phyloP scores from a whole-genome alignment of 1,284 basidiomycete genomes.

The Apiotrichum porosum region DNA sequence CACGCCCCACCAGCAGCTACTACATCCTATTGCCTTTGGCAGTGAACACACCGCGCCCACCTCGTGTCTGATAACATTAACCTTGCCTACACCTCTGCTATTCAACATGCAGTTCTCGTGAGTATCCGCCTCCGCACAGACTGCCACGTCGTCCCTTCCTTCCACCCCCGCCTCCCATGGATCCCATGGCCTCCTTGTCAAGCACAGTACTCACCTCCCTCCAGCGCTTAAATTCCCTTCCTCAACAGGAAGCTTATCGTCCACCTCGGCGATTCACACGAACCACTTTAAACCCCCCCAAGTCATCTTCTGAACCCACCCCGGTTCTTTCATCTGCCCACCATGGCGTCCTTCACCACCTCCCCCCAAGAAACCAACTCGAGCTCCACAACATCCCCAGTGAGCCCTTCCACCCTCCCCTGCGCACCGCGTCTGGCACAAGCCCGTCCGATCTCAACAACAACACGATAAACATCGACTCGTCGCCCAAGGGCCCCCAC shows the following conservation, averaged over 20 bases:
- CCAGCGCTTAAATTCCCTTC: conserved; percentile 8
- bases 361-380: neutral
- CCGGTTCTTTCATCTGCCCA: conserved; percentile 19
- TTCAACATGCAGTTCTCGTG: conserved; percentile 16
- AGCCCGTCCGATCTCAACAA: conserved; percentile 2
- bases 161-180: too few species aligned
- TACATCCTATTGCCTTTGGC: conserved; percentile 13
- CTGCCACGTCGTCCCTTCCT: too few species aligned
- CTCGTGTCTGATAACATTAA: conserved; percentile 18
- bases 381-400: neutral
- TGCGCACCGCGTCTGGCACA: conserved; percentile 6
- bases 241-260: conserved; percentile 15
- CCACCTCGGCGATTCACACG: conserved; percentile 11
- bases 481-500: conserved; percentile 7
- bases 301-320: conserved; percentile 14
- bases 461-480: conserved; percentile 4
- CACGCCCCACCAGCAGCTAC: conserved; percentile 8
- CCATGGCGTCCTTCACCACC: conserved; percentile 19
- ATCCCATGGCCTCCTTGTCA: too few species aligned
- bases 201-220: too few species aligned
- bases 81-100: conserved; percentile 11
- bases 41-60: neutral
- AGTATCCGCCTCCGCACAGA: neutral
- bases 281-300: conserved; percentile 4
- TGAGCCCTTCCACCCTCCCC: neutral